Conservation (phyloP, 768 basidiomycete species). For the Clitopilus hobsonii region DNA sequence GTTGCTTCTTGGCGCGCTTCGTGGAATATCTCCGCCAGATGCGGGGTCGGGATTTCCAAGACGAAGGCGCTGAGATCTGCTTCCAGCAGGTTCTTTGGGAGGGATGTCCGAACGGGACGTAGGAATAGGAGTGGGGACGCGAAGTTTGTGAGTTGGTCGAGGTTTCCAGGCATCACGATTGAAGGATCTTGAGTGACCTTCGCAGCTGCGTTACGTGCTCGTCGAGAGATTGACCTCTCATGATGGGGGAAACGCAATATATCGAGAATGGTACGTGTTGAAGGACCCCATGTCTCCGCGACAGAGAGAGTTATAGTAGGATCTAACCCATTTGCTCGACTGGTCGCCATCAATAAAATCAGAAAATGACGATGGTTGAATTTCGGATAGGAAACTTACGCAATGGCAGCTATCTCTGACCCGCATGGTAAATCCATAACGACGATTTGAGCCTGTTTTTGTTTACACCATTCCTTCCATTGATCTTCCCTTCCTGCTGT, state of each 20-base stretch:
- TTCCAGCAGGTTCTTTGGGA: neutral
- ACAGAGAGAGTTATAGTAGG: neutral
- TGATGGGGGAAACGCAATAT: neutral
- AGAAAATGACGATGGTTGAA: neutral
- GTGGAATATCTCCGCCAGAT: neutral
- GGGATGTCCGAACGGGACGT: neutral
- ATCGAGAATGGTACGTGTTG: neutral
- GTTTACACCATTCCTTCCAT: neutral
- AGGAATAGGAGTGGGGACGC: neutral
- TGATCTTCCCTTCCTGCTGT: neutral
- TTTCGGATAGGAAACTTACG: neutral
- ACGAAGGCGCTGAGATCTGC: neutral
- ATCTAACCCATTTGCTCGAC: neutral
- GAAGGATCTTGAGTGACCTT: neutral
- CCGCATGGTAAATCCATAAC: neutral
- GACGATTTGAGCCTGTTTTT: neutral
- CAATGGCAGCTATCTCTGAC: neutral
- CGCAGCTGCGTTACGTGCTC: neutral
- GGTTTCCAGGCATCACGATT: neutral
- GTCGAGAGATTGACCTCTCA: neutral
- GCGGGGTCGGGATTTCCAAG: neutral
- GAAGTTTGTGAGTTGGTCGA: neutral
- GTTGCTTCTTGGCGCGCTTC: neutral
- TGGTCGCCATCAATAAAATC: neutral
- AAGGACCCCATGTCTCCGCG: neutral